Conservation (phyloP, 371 early-diverging fungal species). For the Syncephalastrum monosporum region DNA sequence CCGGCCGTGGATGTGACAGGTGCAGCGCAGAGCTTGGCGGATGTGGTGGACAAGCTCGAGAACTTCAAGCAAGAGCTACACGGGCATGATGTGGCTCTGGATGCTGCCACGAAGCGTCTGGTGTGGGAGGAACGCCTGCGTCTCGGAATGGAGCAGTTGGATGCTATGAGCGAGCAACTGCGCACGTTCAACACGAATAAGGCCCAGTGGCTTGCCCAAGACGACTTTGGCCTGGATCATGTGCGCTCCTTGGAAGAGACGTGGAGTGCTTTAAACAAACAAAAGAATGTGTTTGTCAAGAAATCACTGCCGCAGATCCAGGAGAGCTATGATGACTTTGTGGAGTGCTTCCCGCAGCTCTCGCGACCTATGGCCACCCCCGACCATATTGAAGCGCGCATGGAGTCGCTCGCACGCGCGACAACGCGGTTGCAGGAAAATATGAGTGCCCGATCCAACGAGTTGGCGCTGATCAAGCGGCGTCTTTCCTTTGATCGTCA, state of each 20-base stretch:
- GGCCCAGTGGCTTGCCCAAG: constrained; percentile 25
- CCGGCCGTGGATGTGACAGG: constrained; percentile 26
- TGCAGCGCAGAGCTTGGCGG: constrained; percentile 31
- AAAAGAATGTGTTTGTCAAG: constrained; percentile 24
- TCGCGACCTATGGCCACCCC: constrained; percentile 40
- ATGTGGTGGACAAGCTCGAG: constrained; percentile 31
- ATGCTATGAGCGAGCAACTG: constrained; percentile 36
- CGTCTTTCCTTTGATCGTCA: constrained; percentile 24
- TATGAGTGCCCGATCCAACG: constrained; percentile 22
- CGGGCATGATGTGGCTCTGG: constrained; percentile 33
- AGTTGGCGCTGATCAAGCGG: constrained; percentile 28
- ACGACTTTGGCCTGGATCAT: constrained; percentile 23
- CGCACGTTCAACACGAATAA: constrained; percentile 24
- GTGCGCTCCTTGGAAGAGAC: constrained; percentile 23
- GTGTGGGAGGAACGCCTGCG: constrained; percentile 32
- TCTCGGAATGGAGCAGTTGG: constrained; percentile 24
- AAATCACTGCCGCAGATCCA: constrained; percentile 27
- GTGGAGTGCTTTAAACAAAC: constrained; percentile 17
- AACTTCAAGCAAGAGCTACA: constrained; percentile 31
- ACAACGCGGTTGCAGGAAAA: constrained; percentile 30
- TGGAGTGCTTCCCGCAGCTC: constrained; percentile 33
- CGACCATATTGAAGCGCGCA: constrained; percentile 42
- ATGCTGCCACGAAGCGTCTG: constrained; percentile 30
- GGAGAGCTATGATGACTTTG: constrained; percentile 32
- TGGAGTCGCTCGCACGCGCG: constrained; percentile 31